phyloP scores from a whole-genome alignment of 805 yeast genomes.

The Teunomyces gatunensis region DNA sequence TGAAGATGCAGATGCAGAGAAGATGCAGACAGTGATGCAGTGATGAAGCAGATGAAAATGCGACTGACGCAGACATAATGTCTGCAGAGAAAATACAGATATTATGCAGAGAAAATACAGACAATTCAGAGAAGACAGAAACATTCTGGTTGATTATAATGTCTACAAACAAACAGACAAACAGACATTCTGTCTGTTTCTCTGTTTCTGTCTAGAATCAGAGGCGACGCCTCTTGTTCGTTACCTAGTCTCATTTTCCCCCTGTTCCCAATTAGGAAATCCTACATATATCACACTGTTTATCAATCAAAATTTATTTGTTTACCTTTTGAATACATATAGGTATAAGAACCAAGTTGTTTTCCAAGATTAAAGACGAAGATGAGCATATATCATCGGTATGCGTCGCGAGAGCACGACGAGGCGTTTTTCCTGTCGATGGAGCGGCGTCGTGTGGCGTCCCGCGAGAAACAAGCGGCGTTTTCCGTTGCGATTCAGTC shows the following conservation, averaged over 20 bases:
- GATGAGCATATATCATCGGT: conserved; percentile 39
- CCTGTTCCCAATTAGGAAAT: no score
- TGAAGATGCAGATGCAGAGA: background rate
- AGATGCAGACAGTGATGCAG: background rate
- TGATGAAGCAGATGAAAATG: background rate
- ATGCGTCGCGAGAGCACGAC: conserved; percentile 39
- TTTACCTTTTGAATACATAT: background rate
- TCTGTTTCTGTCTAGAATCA: no score
- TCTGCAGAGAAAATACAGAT: no score
- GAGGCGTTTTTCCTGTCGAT: conserved; percentile 13
- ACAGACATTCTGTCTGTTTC: no score
- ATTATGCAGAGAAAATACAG: background rate
- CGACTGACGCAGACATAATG: background rate
- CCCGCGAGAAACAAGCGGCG: background rate
- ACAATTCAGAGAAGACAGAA: background rate
- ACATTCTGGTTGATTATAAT: no score
- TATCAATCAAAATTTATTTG: background rate
- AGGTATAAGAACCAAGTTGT: background rate
- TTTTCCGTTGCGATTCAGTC: background rate
- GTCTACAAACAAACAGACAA: no score
- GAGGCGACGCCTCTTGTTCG: no score
- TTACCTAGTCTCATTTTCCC: no score
- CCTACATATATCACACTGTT: no score
- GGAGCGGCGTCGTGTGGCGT: background rate
- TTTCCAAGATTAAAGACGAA: background rate